Conservation (phyloP, 768 basidiomycete species). For the Cubamyces sp. region DNA sequence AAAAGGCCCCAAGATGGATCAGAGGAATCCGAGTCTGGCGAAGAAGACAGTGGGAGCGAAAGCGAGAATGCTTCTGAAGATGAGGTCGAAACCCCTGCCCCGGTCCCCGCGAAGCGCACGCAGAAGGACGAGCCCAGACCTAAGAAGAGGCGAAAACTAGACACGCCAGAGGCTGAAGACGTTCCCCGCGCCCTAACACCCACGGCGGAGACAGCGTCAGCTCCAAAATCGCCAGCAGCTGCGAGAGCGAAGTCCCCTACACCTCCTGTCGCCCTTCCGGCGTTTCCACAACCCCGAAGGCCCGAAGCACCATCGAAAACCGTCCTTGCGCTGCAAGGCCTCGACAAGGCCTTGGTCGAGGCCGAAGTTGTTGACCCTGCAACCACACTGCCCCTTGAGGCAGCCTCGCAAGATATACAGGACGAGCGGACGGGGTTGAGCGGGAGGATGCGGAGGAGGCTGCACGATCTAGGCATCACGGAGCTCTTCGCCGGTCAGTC, state of each 20-base stretch:
- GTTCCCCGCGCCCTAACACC: not conserved
- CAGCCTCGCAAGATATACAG: constrained; percentile 41
- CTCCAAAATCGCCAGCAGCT: not conserved
- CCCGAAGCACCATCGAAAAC: constrained; percentile 74
- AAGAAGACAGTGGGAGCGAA: constrained; percentile 26
- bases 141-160: constrained; percentile 50
- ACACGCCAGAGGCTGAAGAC: constrained; percentile 26
- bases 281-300: constrained; percentile 68
- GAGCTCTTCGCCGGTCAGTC: constrained; percentile 86
- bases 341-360: constrained; percentile 71
- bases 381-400: constrained; percentile 45
- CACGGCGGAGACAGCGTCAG: not conserved
- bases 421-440: constrained; percentile 56
- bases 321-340: constrained; percentile 74
- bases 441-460: constrained; percentile 59
- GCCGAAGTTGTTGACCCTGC: constrained; percentile 72
- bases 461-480: constrained; percentile 78
- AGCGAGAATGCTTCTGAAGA: constrained; percentile 29
- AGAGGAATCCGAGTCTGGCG: constrained; percentile 16
- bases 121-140: constrained; percentile 36
- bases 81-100: constrained; percentile 3
- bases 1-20: not conserved
- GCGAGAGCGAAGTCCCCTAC: constrained; percentile 29
- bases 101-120: constrained; percentile 4
- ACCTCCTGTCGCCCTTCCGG: constrained; percentile 51